These are phyloP conservation scores for Populus simonii DNA, from an alignment of 345 rosid species.

Conservation along the genomic window DNA sequence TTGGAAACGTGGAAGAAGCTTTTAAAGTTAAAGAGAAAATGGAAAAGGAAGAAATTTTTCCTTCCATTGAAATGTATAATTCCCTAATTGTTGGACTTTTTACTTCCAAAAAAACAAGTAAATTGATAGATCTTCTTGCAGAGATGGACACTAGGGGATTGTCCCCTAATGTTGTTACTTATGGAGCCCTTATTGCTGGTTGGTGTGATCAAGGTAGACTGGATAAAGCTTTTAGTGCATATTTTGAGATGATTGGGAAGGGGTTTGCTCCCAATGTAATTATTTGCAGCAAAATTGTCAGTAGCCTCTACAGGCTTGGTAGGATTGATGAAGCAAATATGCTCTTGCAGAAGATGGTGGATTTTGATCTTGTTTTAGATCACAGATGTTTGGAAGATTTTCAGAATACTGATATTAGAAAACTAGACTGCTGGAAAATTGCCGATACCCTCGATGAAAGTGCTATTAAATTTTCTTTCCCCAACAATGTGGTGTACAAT, in stretches of 20 bases:
- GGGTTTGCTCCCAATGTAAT: conserved; percentile 52
- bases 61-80: conserved; percentile 60
- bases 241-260: conserved; percentile 59
- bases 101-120: conserved; percentile 39
- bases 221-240: conserved; percentile 55
- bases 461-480: conserved; percentile 39
- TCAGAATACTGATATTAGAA: conserved; percentile 19
- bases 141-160: conserved; percentile 43
- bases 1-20: conserved; percentile 66
- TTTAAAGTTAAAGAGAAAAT: conserved; percentile 43
- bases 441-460: conserved; percentile 39
- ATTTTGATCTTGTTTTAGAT: conserved; percentile 40
- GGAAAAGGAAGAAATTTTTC: conserved; percentile 47
- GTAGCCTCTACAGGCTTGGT: conserved; percentile 52
- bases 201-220: conserved; percentile 63
- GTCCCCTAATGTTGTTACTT: conserved; percentile 52
- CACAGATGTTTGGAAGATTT: conserved; percentile 25
- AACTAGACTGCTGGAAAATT: conserved; percentile 42
- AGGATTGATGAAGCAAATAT: conserved; percentile 66
- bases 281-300: conserved; percentile 64
- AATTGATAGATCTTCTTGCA: conserved; percentile 40
- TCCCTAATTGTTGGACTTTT: conserved; percentile 55
- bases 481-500: conserved; percentile 60
- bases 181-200: conserved; percentile 56
- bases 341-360: conserved; percentile 54